Evolutionary conservation across 1,139 yeast species (phyloP).

Genomic region (Candida anutae): DNA sequence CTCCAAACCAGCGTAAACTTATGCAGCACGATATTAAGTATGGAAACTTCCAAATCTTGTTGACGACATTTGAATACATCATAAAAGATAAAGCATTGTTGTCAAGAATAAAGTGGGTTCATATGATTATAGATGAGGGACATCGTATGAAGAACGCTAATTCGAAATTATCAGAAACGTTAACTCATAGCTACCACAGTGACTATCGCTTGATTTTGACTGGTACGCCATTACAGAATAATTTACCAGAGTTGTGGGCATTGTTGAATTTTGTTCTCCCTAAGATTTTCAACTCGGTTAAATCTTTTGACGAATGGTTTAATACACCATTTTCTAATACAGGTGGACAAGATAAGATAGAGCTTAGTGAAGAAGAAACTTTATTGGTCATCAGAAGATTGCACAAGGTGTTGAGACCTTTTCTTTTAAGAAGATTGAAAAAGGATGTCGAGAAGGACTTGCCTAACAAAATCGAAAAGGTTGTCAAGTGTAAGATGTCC

Average conservation of each 20-base stretch:
- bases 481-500: conserved; percentile 89
- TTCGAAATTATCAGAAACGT: conserved; percentile 64
- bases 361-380: conserved; percentile 86
- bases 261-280: conserved; percentile 71
- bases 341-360: conserved; percentile 75
- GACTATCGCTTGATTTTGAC: conserved; percentile 75
- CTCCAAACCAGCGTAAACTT: conserved; percentile 61
- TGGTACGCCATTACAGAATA: conserved; percentile 83
- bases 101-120: conserved; percentile 68
- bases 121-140: conserved; percentile 87
- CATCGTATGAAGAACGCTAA: conserved; percentile 80
- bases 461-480: conserved; percentile 93
- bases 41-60: conserved; percentile 67
- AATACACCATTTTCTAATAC: conserved; percentile 80
- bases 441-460: conserved; percentile 96
- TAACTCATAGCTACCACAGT: conserved; percentile 65
- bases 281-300: conserved; percentile 73
- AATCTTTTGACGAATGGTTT: conserved; percentile 85
- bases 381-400: conserved; percentile 88
- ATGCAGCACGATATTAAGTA: conserved; percentile 53
- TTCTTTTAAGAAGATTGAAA: conserved; percentile 86
- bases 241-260: conserved; percentile 82
- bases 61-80: conserved; percentile 75
- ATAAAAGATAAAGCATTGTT: conserved; percentile 66
- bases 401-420: conserved; percentile 93